Base-by-base conservation (phyloP, 805 yeast genomes). In the Suhomyces kilbournensis region DNA sequence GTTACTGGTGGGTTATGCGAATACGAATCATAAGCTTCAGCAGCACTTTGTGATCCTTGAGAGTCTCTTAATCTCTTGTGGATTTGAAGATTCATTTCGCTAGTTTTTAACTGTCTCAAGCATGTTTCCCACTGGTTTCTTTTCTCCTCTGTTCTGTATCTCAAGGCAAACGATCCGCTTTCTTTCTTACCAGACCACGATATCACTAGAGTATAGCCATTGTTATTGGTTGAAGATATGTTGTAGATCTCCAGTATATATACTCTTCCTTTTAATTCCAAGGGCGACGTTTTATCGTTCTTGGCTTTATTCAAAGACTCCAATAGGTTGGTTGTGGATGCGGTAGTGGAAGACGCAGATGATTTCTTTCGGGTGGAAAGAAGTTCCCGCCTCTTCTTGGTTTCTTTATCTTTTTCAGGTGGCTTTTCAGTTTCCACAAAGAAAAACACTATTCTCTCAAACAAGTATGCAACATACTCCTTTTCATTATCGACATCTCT, bases 151-250 rank as follows among this genome's bases (percentile, higher is more conserved):
- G 86, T 86, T 55, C 86, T 80, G 69, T 90, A 90, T 52, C 89
- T 80, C 64, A 94, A 78, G 15, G 90, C 82, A 60, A 94, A 91
- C 17, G 89, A 83, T 12, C 97, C 97, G 26, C 88, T 84, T 58
- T 92, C 97, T 61, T 83, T 85, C 49, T 86, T 83, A 7, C 96
- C 94, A n/a, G 85, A 82, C 94, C 94, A 88, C 14, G 88, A 80
- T 9, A 87, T 79, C 35, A 85, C 80, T 58, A 87, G 71, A 12
- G 81, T 79, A 62, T 84, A 83, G 5, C 85, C 84, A n/a, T 69
- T 56, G 65, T 45, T 57, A 54, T 70, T 67, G 2, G 76, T 67
- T 7, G 72, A 62, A 2, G 71, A 63, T 19, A 75, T 71, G 57
- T 73, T 75, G 60, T 73, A 75, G 53, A 75, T 74, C 61, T 88